Evolutionary conservation across 208 protist species (phyloP).

Genomic region (Trichomonas tenax): DNA sequence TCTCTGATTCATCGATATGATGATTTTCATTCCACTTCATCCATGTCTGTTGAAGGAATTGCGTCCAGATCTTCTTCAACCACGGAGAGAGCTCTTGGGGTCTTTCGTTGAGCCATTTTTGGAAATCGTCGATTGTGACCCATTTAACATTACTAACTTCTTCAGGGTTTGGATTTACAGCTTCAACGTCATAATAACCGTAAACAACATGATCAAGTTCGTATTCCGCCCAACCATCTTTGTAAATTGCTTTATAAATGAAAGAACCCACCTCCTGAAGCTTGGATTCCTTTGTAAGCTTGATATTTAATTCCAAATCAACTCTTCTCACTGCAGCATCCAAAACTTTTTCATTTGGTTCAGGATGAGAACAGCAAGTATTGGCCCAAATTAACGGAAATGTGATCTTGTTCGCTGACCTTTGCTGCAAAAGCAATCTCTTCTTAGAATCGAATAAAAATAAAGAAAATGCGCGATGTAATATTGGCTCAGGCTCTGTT

Average conservation of each 20-base stretch:
- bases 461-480: constrained; percentile 11
- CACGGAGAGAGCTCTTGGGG: background rate
- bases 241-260: background rate
- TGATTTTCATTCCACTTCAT: background rate
- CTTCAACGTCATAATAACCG: background rate
- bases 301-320: background rate
- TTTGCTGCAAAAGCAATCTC: background rate
- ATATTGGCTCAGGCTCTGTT: background rate
- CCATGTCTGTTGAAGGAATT: background rate
- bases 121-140: background rate
- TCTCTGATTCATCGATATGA: background rate
- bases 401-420: background rate
- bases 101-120: background rate
- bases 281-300: background rate
- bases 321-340: background rate
- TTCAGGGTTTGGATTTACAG: background rate
- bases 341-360: background rate
- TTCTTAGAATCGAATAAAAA: background rate
- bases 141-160: background rate
- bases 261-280: background rate
- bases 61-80: background rate
- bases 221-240: background rate
- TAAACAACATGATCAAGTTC: constrained; percentile 16
- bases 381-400: background rate
- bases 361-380: constrained; percentile 17